Evolutionary conservation across 495 filamentous ascomycete genomes (phyloP), one percentile per base, ranked within the genome.

Genomic region (Recurvomyces mirabilis): DNA sequence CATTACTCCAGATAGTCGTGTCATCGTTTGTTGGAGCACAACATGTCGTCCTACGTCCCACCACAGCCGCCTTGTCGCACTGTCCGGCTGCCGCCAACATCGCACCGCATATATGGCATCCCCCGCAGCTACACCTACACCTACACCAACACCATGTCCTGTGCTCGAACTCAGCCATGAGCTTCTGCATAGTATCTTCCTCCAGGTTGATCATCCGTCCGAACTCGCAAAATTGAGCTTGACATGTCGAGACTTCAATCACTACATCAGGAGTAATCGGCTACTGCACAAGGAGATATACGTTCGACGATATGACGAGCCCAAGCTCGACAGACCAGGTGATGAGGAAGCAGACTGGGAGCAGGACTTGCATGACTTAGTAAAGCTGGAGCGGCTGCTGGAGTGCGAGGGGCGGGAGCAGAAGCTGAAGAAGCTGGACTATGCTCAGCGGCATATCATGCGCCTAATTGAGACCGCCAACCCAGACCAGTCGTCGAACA

Each of bases 181-280:
- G 59, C 67, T 78, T 34, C 48, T 79, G 21, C 70, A 77, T 47
- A 59, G 65, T 46, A 71, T 81, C 42, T 60, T 81, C 30, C 46
- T 55, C 36, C 65, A 69, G 40, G 56, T 75, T n/a, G n/a, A n/a
- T n/a, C 60, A 72, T n/a, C 71, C 72, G 1, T 47, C 59, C 23
- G 75, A 78, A 46, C 49, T 81, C 23, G 62, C 60, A 0, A 38
- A 52, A n/a, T 46, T 78, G 14, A 55, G 65, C 26, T 55, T 41
- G 39, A 68, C 66, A 36, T 78, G 71, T 51, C 70, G 62, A 41
- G 50, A 30, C 15, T 58, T 80, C 21, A 52, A 72, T 39, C 46
- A 56, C 42, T 68, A 68, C 47, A 56, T 79, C 36, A 61, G 58
- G 15, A 64, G 59, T 21, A 78, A 82, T 56, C 30, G 51, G 4